Percentiles rank a stretch among this genome's conserved stretches.
These are phyloP conservation scores for Ceratocystiopsis sp. DNA, from an alignment of 2,329 filamentous ascomycete genomes.

Conservation along the genomic window DNA sequence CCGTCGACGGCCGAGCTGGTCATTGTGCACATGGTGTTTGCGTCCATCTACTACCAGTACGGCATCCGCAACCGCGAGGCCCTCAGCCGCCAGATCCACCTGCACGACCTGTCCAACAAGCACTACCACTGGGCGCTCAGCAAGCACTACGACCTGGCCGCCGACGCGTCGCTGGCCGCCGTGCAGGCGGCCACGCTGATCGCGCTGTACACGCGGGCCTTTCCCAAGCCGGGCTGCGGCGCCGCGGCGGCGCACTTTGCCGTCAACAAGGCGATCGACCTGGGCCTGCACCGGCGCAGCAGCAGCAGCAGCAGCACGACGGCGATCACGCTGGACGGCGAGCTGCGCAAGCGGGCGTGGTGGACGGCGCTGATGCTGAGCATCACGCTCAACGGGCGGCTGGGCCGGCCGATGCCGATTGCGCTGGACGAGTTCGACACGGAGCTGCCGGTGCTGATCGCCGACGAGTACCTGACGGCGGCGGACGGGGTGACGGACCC, in stretches of 20 bases:
- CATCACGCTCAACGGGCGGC: conserved; percentile 54
- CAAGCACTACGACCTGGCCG: conserved; percentile 48
- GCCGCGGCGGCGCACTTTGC: conserved; percentile 50
- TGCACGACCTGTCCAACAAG: conserved; percentile 51
- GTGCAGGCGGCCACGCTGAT: conserved; percentile 61
- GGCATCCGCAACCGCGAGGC: conserved; percentile 50
- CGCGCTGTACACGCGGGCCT: conserved; percentile 53
- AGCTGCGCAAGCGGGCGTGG: conserved; percentile 63
- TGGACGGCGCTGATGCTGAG: conserved; percentile 54
- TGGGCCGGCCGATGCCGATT: conserved; percentile 62
- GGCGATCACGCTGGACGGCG: conserved; percentile 45
- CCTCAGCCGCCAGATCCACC: conserved; percentile 31
- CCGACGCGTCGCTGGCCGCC: conserved; percentile 44
- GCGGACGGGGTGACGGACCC: conserved; percentile 35
- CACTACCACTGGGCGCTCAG: conserved; percentile 64
- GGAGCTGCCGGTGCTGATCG: conserved; percentile 53
- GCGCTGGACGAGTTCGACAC: conserved; percentile 61
- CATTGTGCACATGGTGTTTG: conserved; percentile 63
- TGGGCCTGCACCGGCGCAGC: conserved; percentile 57
- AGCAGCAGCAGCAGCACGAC: conserved; percentile 31
- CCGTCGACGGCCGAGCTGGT: conserved; percentile 49
- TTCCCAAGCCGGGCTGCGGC: conserved; percentile 63
- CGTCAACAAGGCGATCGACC: conserved; percentile 52
- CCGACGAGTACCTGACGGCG: conserved; percentile 53
- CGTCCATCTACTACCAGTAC: conserved; percentile 61